Evolutionary conservation across 495 filamentous ascomycete species (phyloP).

Genomic region (Bombardia bombarda): DNA sequence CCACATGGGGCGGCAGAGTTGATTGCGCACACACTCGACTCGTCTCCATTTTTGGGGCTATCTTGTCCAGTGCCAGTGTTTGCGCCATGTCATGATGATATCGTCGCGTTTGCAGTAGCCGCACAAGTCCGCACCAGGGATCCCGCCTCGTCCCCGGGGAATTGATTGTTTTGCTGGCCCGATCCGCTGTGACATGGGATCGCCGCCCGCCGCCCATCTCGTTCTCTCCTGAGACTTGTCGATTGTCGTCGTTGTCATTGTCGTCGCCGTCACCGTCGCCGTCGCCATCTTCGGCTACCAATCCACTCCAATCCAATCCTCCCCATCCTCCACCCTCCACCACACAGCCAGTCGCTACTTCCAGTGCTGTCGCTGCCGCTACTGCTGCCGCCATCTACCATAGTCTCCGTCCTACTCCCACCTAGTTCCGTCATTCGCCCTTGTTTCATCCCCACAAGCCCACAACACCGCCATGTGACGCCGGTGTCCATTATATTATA

Average conservation of each 20-base stretch:
- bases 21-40: conserved; percentile 18
- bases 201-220: conserved; percentile 3
- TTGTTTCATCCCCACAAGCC: too few species aligned
- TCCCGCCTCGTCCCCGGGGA: not conserved
- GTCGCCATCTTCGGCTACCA: too few species aligned
- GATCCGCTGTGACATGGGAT: conserved; percentile 16
- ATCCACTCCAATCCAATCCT: too few species aligned
- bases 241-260: too few species aligned
- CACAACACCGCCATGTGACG: conserved; percentile 23
- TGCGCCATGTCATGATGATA: conserved; percentile 13
- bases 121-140: not conserved
- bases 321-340: too few species aligned
- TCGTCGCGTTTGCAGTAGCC: conserved; percentile 12
- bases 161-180: conserved; percentile 1
- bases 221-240: too few species aligned
- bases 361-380: too few species aligned
- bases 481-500: conserved; percentile 10
- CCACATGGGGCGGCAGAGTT: not conserved
- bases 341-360: too few species aligned
- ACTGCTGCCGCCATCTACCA: too few species aligned
- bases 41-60: conserved; percentile 7
- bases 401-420: too few species aligned
- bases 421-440: too few species aligned
- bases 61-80: conserved; percentile 5
- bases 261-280: too few species aligned